phyloP scores from a whole-genome alignment of 2,329 filamentous ascomycete genomes.

The Ilyonectria destructans region DNA sequence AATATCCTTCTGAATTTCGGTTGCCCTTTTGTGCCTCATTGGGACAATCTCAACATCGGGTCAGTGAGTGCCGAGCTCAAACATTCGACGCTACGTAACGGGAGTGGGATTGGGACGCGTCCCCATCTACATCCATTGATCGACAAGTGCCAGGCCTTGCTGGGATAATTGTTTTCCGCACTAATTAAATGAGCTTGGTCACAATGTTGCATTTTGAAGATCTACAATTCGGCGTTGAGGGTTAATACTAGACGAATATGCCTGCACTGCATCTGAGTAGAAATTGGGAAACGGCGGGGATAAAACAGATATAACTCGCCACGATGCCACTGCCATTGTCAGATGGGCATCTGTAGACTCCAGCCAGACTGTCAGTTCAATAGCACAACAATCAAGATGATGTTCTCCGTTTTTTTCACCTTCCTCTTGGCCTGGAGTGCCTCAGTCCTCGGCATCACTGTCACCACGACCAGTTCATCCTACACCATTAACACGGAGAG shows the following conservation, averaged over 20 bases:
- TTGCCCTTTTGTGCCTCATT: not conserved
- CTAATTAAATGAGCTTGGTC: not conserved
- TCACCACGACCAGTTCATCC: constrained; percentile 7
- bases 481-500: constrained; percentile 14
- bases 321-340: not conserved
- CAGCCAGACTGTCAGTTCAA: not conserved
- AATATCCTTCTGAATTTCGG: not conserved
- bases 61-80: constrained; percentile 3
- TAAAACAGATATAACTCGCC: not conserved
- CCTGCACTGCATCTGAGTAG: not conserved
- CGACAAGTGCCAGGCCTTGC: not conserved
- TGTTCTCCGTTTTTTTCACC: not conserved
- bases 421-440: constrained; percentile 13
- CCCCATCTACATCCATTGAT: constrained; percentile 1
- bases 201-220: not conserved
- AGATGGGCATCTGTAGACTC: not conserved
- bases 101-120: not conserved
- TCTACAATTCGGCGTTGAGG: not conserved
- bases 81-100: not conserved
- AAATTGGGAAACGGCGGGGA: not conserved
- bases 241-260: not conserved
- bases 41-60: constrained; percentile 9
- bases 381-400: not conserved
- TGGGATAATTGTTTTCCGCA: not conserved
- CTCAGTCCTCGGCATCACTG: constrained; percentile 18